Evolutionary conservation across 768 basidiomycete genomes (phyloP).

Genomic region (Serpula lacrymans): DNA sequence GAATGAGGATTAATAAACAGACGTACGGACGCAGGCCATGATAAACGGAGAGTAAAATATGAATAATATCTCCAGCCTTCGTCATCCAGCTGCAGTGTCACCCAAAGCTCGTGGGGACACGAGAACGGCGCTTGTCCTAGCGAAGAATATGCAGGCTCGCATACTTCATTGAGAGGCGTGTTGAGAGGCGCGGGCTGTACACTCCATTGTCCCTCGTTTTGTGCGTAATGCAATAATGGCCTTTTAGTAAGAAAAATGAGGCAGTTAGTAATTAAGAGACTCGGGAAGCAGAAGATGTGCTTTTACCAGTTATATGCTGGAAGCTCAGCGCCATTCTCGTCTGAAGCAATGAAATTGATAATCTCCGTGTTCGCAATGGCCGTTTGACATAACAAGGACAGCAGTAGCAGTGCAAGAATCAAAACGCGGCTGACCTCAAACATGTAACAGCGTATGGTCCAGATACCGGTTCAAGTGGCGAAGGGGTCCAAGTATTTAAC

Average conservation of each 20-base stretch:
- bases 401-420: not conserved
- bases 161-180: conserved; percentile 34
- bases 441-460: no score
- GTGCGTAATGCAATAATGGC: conserved; percentile 34
- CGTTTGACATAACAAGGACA: conserved; percentile 19
- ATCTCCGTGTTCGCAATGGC: conserved; percentile 62
- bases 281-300: not conserved
- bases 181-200: conserved; percentile 40
- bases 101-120: conserved; percentile 47
- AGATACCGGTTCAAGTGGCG: no score
- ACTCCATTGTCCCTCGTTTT: conserved; percentile 34
- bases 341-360: conserved; percentile 46
- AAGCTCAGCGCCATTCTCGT: conserved; percentile 14
- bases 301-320: conserved; percentile 28
- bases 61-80: conserved; percentile 36
- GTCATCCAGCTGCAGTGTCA: conserved; percentile 42
- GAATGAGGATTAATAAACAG: no score
- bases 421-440: no score
- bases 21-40: conserved; percentile 57
- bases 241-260: conserved; percentile 23
- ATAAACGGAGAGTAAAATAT: conserved; percentile 50
- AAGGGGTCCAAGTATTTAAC: no score
- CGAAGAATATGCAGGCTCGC: conserved; percentile 21
- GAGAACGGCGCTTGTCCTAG: conserved; percentile 7
- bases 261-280: no score